Percentiles rank a stretch among this genome's conserved stretches.
phyloP scores from a whole-genome alignment of 352 stramenopile genomes.

The Peronospora destructor region DNA sequence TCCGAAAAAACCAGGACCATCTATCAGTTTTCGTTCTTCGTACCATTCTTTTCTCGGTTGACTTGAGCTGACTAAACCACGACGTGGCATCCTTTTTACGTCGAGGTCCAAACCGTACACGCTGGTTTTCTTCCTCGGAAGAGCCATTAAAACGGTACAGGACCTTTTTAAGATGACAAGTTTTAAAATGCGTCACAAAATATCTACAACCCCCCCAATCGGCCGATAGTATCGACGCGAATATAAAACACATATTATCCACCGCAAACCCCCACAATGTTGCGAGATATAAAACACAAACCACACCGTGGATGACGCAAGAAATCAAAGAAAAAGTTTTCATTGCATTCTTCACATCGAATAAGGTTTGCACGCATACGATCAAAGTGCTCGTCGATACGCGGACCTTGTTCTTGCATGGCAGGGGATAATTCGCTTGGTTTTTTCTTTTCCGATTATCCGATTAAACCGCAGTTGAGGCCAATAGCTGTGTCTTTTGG shows the following conservation, averaged over 20 bases:
- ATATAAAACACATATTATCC: too few relatives aligned
- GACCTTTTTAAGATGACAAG: constrained; percentile 70
- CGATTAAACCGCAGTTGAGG: too few relatives aligned
- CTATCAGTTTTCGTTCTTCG: background rate
- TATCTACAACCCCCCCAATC: constrained; percentile 40
- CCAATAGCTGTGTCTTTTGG: too few relatives aligned
- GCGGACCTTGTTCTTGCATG: constrained; percentile 3
- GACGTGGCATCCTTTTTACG: constrained; percentile 60
- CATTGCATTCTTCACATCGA: constrained; percentile 71
- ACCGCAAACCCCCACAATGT: too few relatives aligned
- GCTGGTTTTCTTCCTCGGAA: constrained; percentile 70
- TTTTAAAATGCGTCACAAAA: constrained; percentile 79
- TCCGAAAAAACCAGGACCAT: background rate
- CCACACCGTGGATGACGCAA: constrained; percentile 57
- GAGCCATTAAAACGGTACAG: constrained; percentile 71
- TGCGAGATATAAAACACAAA: constrained; percentile 1
- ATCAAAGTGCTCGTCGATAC: constrained; percentile 66
- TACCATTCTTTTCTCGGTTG: constrained; percentile 80
- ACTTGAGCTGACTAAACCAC: constrained; percentile 77
- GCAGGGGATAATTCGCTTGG: background rate
- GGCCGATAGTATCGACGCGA: too few relatives aligned
- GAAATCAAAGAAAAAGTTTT: constrained; percentile 81
- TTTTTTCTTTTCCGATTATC: background rate
- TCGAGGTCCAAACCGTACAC: constrained; percentile 58
- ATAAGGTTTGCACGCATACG: constrained; percentile 57